Base-by-base conservation (phyloP, 192 early-diverging fungal species). In the Backusella tarrabulga region DNA sequence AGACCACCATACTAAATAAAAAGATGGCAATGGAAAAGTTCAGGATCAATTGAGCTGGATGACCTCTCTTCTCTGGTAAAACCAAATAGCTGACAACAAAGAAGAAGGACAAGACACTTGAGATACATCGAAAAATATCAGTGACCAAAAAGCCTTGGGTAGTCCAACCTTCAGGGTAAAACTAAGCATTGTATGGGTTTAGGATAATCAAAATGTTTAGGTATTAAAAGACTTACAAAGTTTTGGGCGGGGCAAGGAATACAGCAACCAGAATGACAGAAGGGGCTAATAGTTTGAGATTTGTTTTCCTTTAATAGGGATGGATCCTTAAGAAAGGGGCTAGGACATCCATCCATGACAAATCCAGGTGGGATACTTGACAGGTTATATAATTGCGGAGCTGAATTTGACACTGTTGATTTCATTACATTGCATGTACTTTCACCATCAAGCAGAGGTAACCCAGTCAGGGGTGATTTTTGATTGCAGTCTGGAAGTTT, bases 241-340 rank as follows among this genome's bases (percentile, higher is more conserved):
- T 89, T 83, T 72, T 84, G 83, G 1, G 80, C 81, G 1, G 87
- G 87, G 67, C 87, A 89, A 23, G 87, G 87, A 44, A 89, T 41
- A 78, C 87, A 89, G 60, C 87, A 89, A 46, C 86, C 86, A 32
- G 74, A 72, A 38, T 69, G 72, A 54, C 87, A 89, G 36, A 72
- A 81, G 21, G 19, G 50, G 19, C 1, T 35, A 3, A 44, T 77
- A 78, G 11, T 75, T 34, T 3, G 79, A 74, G 14, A 74, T 74
- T 41, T 67, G 75, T n/a, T 54, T 54, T 6, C 75, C 17, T 56
- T 76, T 72, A 29, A 29, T n/a, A 72, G 54, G 11, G 72, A 23
- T 0, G 84, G 84, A 60, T 87, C 86, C 0, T 4, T 73, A 19
- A 85, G 34, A 56, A 87, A 87, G 12, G 86, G 86, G 5, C 79